Conservation (phyloP, 2,329 filamentous ascomycete genomes). For the Xylaria sp. region DNA sequence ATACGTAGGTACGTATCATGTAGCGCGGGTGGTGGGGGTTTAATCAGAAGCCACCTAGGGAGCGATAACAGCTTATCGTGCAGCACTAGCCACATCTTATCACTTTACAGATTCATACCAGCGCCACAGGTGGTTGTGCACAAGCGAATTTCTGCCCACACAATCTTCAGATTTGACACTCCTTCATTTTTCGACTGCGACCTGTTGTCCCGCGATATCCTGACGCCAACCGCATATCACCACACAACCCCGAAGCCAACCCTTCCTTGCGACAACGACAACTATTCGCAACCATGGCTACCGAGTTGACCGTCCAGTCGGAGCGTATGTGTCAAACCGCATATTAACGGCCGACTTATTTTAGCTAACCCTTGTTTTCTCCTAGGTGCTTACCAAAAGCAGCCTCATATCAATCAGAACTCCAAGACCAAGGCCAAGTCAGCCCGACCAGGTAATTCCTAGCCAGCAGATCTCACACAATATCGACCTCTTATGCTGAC, state of each 20-base stretch:
- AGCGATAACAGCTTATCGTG: not conserved
- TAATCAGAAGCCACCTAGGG: too few species aligned
- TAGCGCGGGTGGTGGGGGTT: not conserved
- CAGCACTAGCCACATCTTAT: slow-evolving; percentile 25
- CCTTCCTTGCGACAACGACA: slow-evolving; percentile 56
- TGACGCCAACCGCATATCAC: slow-evolving; percentile 44
- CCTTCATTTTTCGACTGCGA: slow-evolving; percentile 41
- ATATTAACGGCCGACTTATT: too few species aligned
- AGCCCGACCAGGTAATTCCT: slow-evolving; percentile 67
- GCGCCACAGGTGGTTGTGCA: slow-evolving; percentile 38
- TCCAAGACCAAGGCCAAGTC: slow-evolving; percentile 90
- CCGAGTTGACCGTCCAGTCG: slow-evolving; percentile 99
- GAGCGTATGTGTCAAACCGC: slow-evolving; percentile 57
- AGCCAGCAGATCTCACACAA: not conserved
- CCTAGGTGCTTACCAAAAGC: slow-evolving; percentile 92
- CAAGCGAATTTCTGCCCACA: slow-evolving; percentile 45
- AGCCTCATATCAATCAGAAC: slow-evolving; percentile 99
- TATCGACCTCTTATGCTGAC: slow-evolving; percentile 23
- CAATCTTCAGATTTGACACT: slow-evolving; percentile 40
- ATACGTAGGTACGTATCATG: not conserved
- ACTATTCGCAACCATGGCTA: slow-evolving; percentile 80
- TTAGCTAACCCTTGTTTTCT: too few species aligned
- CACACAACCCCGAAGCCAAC: slow-evolving; percentile 45
- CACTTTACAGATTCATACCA: not conserved
- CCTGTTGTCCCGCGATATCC: slow-evolving; percentile 37